Base-by-base conservation (phyloP, 2,329 filamentous ascomycete genomes). In the Monilinia laxa region DNA sequence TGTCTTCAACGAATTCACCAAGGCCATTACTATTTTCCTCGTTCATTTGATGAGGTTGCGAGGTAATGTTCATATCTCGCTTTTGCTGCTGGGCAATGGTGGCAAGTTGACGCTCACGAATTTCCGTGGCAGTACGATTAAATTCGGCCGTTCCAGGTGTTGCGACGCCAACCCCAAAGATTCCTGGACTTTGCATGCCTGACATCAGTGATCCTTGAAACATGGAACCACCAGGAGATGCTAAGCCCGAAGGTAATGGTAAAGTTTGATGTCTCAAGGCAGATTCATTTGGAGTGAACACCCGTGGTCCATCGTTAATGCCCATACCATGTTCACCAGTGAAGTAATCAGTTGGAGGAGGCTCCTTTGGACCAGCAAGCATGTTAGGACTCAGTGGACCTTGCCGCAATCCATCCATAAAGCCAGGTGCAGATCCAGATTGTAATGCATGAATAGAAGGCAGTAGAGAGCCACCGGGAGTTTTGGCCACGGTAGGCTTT, bases 201-300 rank as follows among this genome's bases (percentile, higher is more conserved):
- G 25, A 7, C 7, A 53, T 53, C 25, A 53, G 51, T 28, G 49
- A 52, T 25, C 49, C 25, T 28, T 42, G 40, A 42, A 42, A 42
- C 40, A 42, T 47, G 16, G 51, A 53, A 53, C 94, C 94, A 68
- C 95, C 95, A 59, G 95, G 95, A 66, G 95, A 51, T 23, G 57
- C n/a, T 1, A 60, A 20, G 25, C 40, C 40, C 4, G 40, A 16
- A 42, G 40, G 40, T 4, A 42, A 42, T 42, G 40, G 40, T 4
- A 42, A 42, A 14, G 42, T 51, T 12, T 31, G n/a, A 60, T 60
- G 57, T 93, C 95, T 68, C 95, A 86, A 63, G 98, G 81, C 96
- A 10, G 94, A 98, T 80, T 99, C 95, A 86, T 97, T 97, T 0
- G 94, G 94, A 4, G 95, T 98, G 76, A 97, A 97, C 64, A 91